A percentile compares a stretch with the other conserved stretches of the same genome.
These are phyloP conservation scores for Yarrowia yakushimensis DNA, from an alignment of 805 yeast species.

Conservation along the genomic window DNA sequence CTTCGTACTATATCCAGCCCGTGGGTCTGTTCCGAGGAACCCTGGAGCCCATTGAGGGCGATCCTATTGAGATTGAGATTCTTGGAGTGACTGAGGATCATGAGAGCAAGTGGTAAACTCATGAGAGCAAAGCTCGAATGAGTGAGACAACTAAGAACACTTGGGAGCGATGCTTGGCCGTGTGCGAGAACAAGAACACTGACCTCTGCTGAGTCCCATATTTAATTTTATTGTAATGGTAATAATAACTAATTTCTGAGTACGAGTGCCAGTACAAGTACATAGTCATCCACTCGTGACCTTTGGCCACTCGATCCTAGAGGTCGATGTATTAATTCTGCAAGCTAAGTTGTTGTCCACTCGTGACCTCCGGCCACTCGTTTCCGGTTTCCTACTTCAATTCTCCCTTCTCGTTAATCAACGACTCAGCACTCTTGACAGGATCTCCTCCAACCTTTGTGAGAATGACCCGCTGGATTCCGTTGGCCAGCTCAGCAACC, in stretches of 20 bases:
- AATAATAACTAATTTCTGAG: too few species aligned
- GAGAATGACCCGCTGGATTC: constrained; percentile 78
- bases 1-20: neutral
- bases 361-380: too few species aligned
- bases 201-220: neutral
- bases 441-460: constrained; percentile 92
- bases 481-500: constrained; percentile 54
- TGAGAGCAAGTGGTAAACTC: constrained; percentile 4
- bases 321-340: too few species aligned
- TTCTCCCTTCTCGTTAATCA: constrained; percentile 16
- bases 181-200: too few species aligned
- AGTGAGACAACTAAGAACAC: too few species aligned
- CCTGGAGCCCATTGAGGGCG: constrained; percentile 3
- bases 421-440: constrained; percentile 38
- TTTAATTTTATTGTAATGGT: constrained; percentile 1
- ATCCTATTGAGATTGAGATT: constrained; percentile 12
- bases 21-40: constrained; percentile 12
- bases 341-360: too few species aligned
- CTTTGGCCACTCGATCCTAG: too few species aligned
- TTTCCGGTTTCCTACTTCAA: neutral
- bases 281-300: too few species aligned
- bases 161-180: too few species aligned
- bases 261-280: too few species aligned
- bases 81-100: constrained; percentile 22
- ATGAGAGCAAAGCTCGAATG: neutral